Evolutionary conservation across 192 early-diverging fungal genomes (phyloP).

Genomic region (Chytriomyces confervae): DNA sequence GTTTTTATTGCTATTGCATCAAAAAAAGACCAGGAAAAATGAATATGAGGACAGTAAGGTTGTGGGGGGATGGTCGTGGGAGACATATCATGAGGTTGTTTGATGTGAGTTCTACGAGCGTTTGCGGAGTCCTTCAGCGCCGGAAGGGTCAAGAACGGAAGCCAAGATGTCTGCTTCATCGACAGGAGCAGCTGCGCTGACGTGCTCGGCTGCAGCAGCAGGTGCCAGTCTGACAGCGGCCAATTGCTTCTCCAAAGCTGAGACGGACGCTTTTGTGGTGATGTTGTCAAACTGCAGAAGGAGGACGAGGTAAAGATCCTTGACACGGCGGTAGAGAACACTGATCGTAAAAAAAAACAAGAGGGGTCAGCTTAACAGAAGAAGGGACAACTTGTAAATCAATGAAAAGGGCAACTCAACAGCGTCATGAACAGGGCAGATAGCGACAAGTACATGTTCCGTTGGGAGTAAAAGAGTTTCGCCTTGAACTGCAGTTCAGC

Average conservation of each 20-base stretch:
- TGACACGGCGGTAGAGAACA: constrained; percentile 53
- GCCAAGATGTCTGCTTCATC: not conserved
- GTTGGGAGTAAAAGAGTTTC: constrained; percentile 55
- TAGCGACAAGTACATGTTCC: constrained; percentile 57
- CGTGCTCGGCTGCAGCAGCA: not conserved
- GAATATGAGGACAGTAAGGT: too few species aligned
- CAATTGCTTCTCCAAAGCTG: constrained; percentile 31
- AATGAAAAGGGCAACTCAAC: constrained; percentile 34
- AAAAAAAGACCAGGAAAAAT: not conserved
- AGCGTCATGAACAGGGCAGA: constrained; percentile 56
- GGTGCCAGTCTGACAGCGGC: not conserved
- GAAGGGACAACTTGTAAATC: not conserved
- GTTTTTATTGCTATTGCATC: not conserved
- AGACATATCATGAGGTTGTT: too few species aligned
- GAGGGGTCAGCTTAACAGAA: not conserved
- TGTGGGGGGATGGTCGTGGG: too few species aligned
- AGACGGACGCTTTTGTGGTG: constrained; percentile 17
- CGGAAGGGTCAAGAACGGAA: not conserved
- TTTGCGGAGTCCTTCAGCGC: not conserved
- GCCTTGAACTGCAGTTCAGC: constrained; percentile 43
- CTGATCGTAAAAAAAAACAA: constrained; percentile 11
- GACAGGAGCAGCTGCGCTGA: not conserved
- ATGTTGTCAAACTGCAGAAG: constrained; percentile 16
- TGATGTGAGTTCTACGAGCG: not conserved
- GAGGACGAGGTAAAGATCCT: constrained; percentile 51